Evolutionary conservation across 345 rosid species (phyloP).

Genomic region (Syzygium oleosum): DNA sequence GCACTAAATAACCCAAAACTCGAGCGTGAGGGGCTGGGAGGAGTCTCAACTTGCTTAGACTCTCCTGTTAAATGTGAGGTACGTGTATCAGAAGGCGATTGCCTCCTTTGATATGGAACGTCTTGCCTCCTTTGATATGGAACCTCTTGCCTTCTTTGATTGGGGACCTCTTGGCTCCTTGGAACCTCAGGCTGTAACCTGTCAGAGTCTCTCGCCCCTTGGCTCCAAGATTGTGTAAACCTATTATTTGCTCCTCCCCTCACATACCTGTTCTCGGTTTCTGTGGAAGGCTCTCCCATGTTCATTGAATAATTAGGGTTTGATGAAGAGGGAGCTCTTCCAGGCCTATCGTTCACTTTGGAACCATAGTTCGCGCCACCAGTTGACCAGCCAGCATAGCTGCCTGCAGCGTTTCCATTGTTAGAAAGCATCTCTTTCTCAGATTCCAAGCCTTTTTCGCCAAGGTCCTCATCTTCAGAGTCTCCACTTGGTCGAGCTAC

Average conservation of each 20-base stretch:
- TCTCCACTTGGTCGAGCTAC: not conserved
- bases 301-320: not conserved
- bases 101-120: slow-evolving; percentile 5
- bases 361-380: not conserved
- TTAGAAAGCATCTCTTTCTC: not conserved
- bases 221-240: slow-evolving; percentile 9
- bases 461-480: slow-evolving; percentile 6
- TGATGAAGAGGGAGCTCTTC: not conserved
- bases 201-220: slow-evolving; percentile 4
- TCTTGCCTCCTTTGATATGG: not conserved
- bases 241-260: slow-evolving; percentile 30
- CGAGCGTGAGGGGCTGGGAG: slow-evolving; percentile 10
- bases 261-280: slow-evolving; percentile 30
- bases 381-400: not conserved
- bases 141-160: not conserved
- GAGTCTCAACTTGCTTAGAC: slow-evolving; percentile 3
- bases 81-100: slow-evolving; percentile 7
- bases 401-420: not conserved
- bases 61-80: slow-evolving; percentile 3
- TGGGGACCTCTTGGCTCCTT: not conserved
- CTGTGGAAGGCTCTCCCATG: slow-evolving; percentile 4
- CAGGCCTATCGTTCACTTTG: not conserved
- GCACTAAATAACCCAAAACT: slow-evolving; percentile 61
- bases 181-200: slow-evolving; percentile 14
- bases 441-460: slow-evolving; percentile 3